These are phyloP conservation scores for Solanum aculeatissimum DNA, from an alignment of 305 asterid genomes.

Conservation along the genomic window DNA sequence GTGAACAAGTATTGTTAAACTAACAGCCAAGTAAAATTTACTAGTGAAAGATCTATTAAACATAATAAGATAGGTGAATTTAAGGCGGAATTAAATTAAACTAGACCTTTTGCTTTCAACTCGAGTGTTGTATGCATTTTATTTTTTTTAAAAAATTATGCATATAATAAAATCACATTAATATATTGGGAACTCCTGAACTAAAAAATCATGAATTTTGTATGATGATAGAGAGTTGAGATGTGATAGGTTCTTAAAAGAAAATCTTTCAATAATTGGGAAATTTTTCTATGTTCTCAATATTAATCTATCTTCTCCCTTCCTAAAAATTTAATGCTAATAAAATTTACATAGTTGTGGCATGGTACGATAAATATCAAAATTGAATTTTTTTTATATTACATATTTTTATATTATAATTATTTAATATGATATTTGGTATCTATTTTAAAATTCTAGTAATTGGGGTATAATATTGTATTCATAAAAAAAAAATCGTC, in stretches of 20 bases:
- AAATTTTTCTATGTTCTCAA: too few relatives aligned
- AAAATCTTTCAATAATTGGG: too few relatives aligned
- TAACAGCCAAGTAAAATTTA: too few relatives aligned
- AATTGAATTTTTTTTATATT: too few relatives aligned
- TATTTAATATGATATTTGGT: too few relatives aligned
- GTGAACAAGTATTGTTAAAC: too few relatives aligned
- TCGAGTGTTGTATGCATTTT: not conserved
- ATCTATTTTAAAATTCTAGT: too few relatives aligned
- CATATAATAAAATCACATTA: not conserved
- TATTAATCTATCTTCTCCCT: not conserved
- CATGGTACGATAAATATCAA: not conserved
- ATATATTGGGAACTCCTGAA: not conserved
- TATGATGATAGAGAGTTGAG: not conserved
- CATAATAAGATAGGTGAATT: not conserved
- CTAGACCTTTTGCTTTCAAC: not conserved
- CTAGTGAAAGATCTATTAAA: not conserved
- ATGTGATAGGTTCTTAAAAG: not conserved
- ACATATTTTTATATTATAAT: too few relatives aligned
- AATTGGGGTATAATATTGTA: too few relatives aligned
- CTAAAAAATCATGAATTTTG: not conserved
- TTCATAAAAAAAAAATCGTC: too few relatives aligned
- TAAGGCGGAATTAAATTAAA: too few relatives aligned
- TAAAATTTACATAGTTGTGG: not conserved
- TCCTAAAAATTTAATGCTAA: not conserved
- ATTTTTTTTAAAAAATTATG: not conserved